Percentiles rank a stretch among this genome's conserved stretches.
Evolutionary conservation across 768 basidiomycete species (phyloP).

Genomic region (Leccinum barrowsii): DNA sequence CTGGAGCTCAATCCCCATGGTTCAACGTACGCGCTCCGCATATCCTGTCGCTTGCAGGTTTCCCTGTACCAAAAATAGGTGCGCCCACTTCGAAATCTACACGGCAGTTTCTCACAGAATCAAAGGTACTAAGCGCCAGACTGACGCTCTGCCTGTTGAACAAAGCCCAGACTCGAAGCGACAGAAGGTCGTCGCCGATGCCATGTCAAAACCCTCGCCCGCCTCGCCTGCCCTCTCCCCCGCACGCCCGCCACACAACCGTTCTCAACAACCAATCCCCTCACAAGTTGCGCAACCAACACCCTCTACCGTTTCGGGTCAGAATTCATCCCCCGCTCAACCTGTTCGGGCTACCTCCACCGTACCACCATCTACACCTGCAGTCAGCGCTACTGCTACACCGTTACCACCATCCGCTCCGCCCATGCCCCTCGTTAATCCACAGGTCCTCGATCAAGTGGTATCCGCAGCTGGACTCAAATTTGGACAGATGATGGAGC

Average conservation of each 20-base stretch:
- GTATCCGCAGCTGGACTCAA: constrained; percentile 8
- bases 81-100: constrained; percentile 13
- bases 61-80: constrained; percentile 35
- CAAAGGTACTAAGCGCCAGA: constrained; percentile 41
- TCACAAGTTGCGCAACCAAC: constrained; percentile 20
- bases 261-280: constrained; percentile 16
- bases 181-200: constrained; percentile 21
- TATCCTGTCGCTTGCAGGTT: constrained; percentile 46
- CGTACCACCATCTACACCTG: constrained; percentile 5
- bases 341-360: constrained; percentile 5
- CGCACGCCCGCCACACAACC: constrained; percentile 21
- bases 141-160: constrained; percentile 34
- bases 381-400: constrained; percentile 7
- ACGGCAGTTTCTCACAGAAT: constrained; percentile 10
- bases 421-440: background rate
- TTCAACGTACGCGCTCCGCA: constrained; percentile 49
- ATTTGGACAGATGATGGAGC: constrained; percentile 25
- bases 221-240: constrained; percentile 21
- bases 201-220: constrained; percentile 16
- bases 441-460: constrained; percentile 17
- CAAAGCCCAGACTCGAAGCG: constrained; percentile 47
- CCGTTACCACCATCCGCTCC: constrained; percentile 9
- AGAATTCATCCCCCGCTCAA: constrained; percentile 8
- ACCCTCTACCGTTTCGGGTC: constrained; percentile 3
- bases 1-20: constrained; percentile 47